Conservation (phyloP, 2,329 filamentous ascomycete genomes). For the Fusarium proliferatum region DNA sequence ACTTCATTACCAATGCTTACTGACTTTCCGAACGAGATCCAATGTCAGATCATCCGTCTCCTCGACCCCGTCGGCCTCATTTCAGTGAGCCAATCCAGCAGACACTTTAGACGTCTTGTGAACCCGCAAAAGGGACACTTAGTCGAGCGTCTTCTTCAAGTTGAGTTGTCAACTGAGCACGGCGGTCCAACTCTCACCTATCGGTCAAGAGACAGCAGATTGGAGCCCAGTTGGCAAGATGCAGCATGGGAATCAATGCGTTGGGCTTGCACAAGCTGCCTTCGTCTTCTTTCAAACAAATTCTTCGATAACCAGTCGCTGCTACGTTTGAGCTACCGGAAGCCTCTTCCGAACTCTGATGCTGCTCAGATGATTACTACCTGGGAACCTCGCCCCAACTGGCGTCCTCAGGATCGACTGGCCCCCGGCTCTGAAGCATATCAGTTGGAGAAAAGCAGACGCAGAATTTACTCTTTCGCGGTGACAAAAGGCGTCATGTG, state of each 20-base stretch:
- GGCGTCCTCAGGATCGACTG: neutral
- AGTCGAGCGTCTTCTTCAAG: neutral
- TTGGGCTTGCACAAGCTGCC: slow-evolving; percentile 28
- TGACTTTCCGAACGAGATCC: neutral
- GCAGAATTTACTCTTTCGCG: neutral
- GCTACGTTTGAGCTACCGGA: slow-evolving; percentile 9
- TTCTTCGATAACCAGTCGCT: slow-evolving; percentile 24
- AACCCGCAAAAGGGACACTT: neutral
- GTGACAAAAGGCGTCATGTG: neutral
- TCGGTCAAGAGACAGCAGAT: neutral
- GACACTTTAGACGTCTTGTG: slow-evolving; percentile 19
- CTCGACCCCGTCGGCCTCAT: slow-evolving; percentile 31
- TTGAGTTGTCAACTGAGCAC: neutral
- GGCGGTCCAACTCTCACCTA: slow-evolving; percentile 1
- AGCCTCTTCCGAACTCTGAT: slow-evolving; percentile 12
- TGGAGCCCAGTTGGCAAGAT: neutral
- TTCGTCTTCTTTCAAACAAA: slow-evolving; percentile 20
- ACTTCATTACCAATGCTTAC: no score
- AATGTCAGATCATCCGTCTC: slow-evolving; percentile 21
- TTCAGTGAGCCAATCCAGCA: slow-evolving; percentile 22
- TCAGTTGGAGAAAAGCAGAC: neutral
- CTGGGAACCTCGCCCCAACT: slow-evolving; percentile 1
- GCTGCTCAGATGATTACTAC: neutral
- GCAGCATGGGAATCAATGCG: slow-evolving; percentile 9
- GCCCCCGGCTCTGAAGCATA: no score